phyloP scores from a whole-genome alignment of 371 early-diverging fungal genomes.

The Zancudomyces culisetae region DNA sequence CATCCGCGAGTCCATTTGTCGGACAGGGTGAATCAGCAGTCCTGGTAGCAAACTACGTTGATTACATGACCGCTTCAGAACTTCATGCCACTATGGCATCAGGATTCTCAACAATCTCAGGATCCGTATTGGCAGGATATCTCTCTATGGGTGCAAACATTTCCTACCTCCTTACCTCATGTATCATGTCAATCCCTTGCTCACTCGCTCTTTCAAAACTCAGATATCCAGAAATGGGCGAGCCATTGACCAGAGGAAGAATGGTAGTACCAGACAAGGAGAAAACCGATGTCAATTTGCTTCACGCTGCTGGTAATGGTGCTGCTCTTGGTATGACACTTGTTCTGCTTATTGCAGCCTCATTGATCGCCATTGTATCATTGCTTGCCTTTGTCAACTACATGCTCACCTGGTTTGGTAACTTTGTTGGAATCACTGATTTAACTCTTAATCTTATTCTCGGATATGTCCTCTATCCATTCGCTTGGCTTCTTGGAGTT shows the following conservation, averaged over 20 bases:
- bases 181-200: constrained; percentile 85
- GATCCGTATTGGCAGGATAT: constrained; percentile 70
- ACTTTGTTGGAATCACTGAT: constrained; percentile 40
- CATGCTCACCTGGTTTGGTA: constrained; percentile 51
- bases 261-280: constrained; percentile 35
- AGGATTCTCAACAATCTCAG: constrained; percentile 78
- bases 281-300: constrained; percentile 46
- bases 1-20: constrained; percentile 63
- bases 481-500: constrained; percentile 72
- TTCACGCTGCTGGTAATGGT: constrained; percentile 75
- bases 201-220: constrained; percentile 70
- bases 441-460: constrained; percentile 48
- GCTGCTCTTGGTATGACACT: constrained; percentile 68
- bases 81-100: constrained; percentile 79
- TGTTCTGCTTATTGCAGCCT: constrained; percentile 49
- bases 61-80: constrained; percentile 68
- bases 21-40: constrained; percentile 75
- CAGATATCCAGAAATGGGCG: constrained; percentile 66
- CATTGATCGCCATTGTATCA: constrained; percentile 53
- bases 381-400: constrained; percentile 47
- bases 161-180: constrained; percentile 51
- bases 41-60: constrained; percentile 60
- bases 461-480: constrained; percentile 54
- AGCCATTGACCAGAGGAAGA: constrained; percentile 45
- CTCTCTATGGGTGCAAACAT: constrained; percentile 44